phyloP scores from a whole-genome alignment of 371 early-diverging fungal species.

The Rhizopus delemar region DNA sequence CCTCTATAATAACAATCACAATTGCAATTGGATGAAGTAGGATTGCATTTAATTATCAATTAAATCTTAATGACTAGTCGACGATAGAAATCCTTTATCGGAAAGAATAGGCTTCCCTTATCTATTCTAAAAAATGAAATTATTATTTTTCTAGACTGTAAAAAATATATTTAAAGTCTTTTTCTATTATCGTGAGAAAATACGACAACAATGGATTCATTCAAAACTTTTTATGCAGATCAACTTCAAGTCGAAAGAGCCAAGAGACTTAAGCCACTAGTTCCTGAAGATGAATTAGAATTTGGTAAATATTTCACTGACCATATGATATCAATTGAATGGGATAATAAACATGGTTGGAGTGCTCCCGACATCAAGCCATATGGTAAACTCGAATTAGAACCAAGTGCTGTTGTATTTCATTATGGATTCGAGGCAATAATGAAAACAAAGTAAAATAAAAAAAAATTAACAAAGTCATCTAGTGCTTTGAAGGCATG shows the following conservation, averaged over 20 bases:
- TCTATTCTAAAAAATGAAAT: too few species aligned
- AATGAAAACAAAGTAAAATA: neutral
- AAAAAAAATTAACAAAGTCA: neutral
- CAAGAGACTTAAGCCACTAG: constrained; percentile 58
- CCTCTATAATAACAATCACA: too few species aligned
- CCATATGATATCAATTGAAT: constrained; percentile 90
- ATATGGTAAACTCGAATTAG: constrained; percentile 78
- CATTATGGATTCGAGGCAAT: constrained; percentile 84
- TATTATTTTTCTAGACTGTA: too few species aligned
- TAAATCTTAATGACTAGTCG: too few species aligned
- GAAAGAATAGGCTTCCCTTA: too few species aligned
- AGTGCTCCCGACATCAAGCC: constrained; percentile 72
- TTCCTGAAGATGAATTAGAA: constrained; percentile 76
- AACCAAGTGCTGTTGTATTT: constrained; percentile 88
- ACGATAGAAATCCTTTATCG: too few species aligned
- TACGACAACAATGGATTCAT: neutral
- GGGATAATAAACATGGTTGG: constrained; percentile 80
- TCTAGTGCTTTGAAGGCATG: constrained; percentile 88
- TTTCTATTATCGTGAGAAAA: too few species aligned
- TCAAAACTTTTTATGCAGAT: constrained; percentile 39
- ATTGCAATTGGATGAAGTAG: too few species aligned
- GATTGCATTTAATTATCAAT: too few species aligned
- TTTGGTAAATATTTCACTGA: constrained; percentile 93
- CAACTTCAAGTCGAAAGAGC: constrained; percentile 45
- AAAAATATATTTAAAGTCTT: too few species aligned